Evolutionary conservation across 2,329 filamentous ascomycete species (phyloP), one percentile per base, ranked within the genome.

Genomic region (Stagonosporopsis tanaceti): DNA sequence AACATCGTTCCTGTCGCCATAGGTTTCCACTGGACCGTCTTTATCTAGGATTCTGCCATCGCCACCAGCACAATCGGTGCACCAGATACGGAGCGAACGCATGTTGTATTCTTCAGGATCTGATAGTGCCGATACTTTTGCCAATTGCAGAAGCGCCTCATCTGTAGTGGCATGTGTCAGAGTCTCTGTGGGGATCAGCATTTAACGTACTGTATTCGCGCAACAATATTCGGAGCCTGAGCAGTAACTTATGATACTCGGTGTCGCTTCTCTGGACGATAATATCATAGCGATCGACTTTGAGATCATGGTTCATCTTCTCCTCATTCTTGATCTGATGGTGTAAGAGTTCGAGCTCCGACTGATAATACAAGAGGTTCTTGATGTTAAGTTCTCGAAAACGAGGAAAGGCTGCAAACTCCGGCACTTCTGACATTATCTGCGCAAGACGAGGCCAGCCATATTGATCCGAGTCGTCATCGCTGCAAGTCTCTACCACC

Each of bases 91-190:
- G 3, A 50, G 27, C 11, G 46, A 55, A 1, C 32, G 2, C 39
- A 55, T 46, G n/a, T 55, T 55, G 20, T 40, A 38, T 6, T 12
- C 17, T 35, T 50, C 53, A 1, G 53, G 53, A 11, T 55, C 46
- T n/a, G 46, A 5, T 12, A 55, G 15, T 7, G 53, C 46, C 6
- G 53, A 55, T 1, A 50, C 34, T 1, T 35, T 5, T 3, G 53
- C 40, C 2, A 25, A 30, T n/a, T 50, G 53, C 2, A 50, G 15
- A 4, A 55, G 20, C 2, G 53, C 40, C 2, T 55, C n/a, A n/a
- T 50, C 53, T 55, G 34, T 4, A 2, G 14, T 8, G 1, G n/a
- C 6, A 8, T 22, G 3, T 20, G 20, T 20, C 20, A 20, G 20
- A 20, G 20, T 20, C 20, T 20, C 20, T 20, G 2, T 20, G 20